Base-by-base conservation (phyloP, 1,284 basidiomycete genomes). In the Exobasidium rhododendri region DNA sequence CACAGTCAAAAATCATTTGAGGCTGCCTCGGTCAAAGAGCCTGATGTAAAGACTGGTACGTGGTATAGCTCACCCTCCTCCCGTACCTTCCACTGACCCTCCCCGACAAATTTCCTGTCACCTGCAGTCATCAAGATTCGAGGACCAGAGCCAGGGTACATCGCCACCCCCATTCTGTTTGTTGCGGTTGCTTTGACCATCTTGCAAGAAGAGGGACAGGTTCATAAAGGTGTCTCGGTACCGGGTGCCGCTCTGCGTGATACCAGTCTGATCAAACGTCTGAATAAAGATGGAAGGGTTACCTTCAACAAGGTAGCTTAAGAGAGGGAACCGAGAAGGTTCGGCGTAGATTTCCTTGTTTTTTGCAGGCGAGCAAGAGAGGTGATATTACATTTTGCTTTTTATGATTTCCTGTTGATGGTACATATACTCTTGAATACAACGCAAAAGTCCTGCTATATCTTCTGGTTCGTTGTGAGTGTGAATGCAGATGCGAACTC, bases 401-500 rank as follows among this genome's bases (percentile, higher is more conserved):
- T 40, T 40, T 17, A 40, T 10, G 7, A 10, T 7, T 40, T 40
- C 35, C 17, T 40, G 35, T 40, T 40, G 35, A 10, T 40, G 35
- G 17, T 50, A n/a, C 14, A 32, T 17, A 44, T 29, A 62, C 22
- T 26, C 43, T 40, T 11, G 11, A 35, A 59, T 32, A 22, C 29
- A 49, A 29, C 17, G 14, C 1, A 52, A 65, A 22, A 79, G 61
- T 26, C 77, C 74, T 49, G 86, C 84, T 0, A 93, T 83, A 44
- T 94, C 87, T 55, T 83, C 83, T 28, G 68, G 73, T 29, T 86
- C 86, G 67, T 92, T 91, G 1, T 83, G 85, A 0, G 90, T 86
- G 77, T 92, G 91, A 43, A 94, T 76, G 80, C 92, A 94, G 22
- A 94, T 85, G 0, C 92, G 82, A 4, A 94, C 86, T n/a, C 91